Percentiles rank a stretch among this genome's conserved stretches.
Evolutionary conservation across 768 basidiomycete genomes (phyloP).

Genomic region (Clitopilus passeckerianus): DNA sequence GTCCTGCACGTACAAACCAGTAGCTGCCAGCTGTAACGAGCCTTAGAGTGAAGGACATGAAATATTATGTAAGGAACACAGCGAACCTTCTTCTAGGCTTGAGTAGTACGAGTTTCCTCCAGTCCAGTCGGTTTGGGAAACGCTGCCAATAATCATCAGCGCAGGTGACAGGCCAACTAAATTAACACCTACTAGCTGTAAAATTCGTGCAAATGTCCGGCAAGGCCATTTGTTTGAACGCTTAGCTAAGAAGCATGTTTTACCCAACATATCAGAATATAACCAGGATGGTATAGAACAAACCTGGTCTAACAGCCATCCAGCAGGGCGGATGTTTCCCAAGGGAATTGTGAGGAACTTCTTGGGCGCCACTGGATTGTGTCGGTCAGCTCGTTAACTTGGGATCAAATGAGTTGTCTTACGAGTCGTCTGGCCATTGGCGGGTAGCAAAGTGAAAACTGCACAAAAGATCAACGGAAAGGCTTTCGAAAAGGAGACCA

Average conservation of each 20-base stretch:
- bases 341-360: slow-evolving; percentile 35
- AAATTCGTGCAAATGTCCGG: slow-evolving; percentile 40
- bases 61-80: neutral
- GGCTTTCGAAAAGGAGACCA: neutral
- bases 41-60: neutral
- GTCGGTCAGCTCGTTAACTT: neutral
- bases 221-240: slow-evolving; percentile 38
- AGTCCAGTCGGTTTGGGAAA: slow-evolving; percentile 36
- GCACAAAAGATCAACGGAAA: slow-evolving; percentile 5
- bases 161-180: neutral
- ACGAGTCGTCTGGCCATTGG: slow-evolving; percentile 9
- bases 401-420: neutral
- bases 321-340: slow-evolving; percentile 30
- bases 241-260: slow-evolving; percentile 21
- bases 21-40: slow-evolving; percentile 44
- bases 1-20: slow-evolving; percentile 43
- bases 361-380: slow-evolving; percentile 32
- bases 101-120: slow-evolving; percentile 36
- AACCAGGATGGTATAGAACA: neutral
- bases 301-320: slow-evolving; percentile 39
- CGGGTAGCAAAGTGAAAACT: slow-evolving; percentile 3
- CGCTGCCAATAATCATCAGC: slow-evolving; percentile 24
- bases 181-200: slow-evolving; percentile 12
- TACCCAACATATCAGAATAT: neutral
- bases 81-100: slow-evolving; percentile 35